Conservation (phyloP, 2,329 filamentous ascomycete genomes). For the Chaetomiaceae sp. region DNA sequence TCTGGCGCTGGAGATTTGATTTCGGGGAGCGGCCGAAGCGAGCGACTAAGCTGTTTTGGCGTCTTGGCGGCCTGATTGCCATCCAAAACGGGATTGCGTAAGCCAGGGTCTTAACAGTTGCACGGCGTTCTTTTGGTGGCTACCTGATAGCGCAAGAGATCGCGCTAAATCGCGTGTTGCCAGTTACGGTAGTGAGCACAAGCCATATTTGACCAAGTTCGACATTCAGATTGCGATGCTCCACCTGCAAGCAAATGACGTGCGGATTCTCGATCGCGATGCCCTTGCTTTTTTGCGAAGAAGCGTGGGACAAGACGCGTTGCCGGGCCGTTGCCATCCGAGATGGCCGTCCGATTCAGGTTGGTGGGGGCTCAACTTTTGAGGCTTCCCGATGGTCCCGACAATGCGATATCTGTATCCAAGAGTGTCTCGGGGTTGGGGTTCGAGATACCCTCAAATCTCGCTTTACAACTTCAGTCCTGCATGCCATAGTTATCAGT, state of each 20-base stretch:
- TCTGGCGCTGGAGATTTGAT: conserved; percentile 20
- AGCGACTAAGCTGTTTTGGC: conserved; percentile 14
- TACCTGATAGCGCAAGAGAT: conserved; percentile 2
- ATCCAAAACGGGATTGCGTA: background rate
- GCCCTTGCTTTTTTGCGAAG: conserved; percentile 1
- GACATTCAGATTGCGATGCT: conserved; percentile 11
- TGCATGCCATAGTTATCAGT: too few relatives aligned
- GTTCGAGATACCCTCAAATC: too few relatives aligned
- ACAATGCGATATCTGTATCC: too few relatives aligned
- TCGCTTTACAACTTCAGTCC: too few relatives aligned
- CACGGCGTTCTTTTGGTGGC: background rate
- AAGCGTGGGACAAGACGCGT: too few relatives aligned
- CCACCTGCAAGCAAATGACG: conserved; percentile 12
- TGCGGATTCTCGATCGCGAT: background rate
- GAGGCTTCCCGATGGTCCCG: too few relatives aligned
- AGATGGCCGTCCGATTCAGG: too few relatives aligned
- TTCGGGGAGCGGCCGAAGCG: conserved; percentile 18
- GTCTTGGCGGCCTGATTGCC: conserved; percentile 5
- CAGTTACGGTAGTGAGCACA: conserved; percentile 2
- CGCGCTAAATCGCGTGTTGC: conserved; percentile 8
- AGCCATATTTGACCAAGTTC: background rate
- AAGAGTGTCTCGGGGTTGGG: too few relatives aligned
- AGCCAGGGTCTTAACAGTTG: background rate
- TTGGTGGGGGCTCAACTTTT: too few relatives aligned
- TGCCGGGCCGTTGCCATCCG: too few relatives aligned